Conservation (phyloP, 1,139 yeast species). For the Saccharomycopsis hybrid region DNA sequence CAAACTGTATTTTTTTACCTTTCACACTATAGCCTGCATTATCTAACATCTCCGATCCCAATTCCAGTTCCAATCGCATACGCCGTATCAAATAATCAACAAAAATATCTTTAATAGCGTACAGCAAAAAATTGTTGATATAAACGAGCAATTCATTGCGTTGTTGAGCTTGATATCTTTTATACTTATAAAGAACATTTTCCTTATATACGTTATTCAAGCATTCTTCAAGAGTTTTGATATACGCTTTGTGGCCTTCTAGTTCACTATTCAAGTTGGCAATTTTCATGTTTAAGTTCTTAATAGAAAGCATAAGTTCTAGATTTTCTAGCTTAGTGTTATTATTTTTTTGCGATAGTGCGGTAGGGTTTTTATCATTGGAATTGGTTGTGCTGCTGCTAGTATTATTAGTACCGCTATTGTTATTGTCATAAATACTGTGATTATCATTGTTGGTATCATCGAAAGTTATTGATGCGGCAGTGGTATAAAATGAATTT, state of each 20-base stretch:
- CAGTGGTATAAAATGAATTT: no score
- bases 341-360: no score
- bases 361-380: no score
- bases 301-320: background rate
- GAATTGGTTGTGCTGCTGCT: no score
- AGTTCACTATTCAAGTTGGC: background rate
- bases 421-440: no score
- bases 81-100: background rate
- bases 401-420: no score
- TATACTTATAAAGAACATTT: background rate
- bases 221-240: slow-evolving; percentile 10
- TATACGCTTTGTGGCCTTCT: slow-evolving; percentile 2
- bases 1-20: no score
- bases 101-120: slow-evolving; percentile 6
- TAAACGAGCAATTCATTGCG: slow-evolving; percentile 2
- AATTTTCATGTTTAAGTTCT: background rate
- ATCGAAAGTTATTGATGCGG: no score
- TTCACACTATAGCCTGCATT: no score
- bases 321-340: slow-evolving; percentile 3
- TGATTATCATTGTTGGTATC: no score
- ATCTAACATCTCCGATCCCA: no score
- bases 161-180: background rate
- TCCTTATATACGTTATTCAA: slow-evolving; percentile 4
- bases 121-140: slow-evolving; percentile 4
- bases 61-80: no score